Conservation (phyloP, 352 stramenopile species). For the Pythium aphanidermatum region DNA sequence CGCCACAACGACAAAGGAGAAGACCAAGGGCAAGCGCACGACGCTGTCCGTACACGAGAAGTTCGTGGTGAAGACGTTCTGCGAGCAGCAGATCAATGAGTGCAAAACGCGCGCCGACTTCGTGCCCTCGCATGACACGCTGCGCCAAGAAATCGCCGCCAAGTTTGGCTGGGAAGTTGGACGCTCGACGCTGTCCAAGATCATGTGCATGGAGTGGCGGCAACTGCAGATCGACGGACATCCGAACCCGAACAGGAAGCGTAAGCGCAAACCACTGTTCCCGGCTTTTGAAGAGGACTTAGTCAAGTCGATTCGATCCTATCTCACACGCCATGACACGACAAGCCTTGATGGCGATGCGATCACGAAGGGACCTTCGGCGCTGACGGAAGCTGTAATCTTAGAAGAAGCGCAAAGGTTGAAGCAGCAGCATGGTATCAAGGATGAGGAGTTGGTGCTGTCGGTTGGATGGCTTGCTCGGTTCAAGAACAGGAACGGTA, state of each 20-base stretch:
- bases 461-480: constrained; percentile 66
- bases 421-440: constrained; percentile 57
- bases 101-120: constrained; percentile 46
- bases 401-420: constrained; percentile 66
- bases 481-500: constrained; percentile 70
- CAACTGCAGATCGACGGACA: constrained; percentile 34
- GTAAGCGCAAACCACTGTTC: constrained; percentile 61
- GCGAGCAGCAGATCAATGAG: constrained; percentile 53
- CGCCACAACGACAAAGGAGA: constrained; percentile 1
- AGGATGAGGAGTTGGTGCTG: constrained; percentile 59
- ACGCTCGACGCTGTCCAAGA: constrained; percentile 71
- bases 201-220: constrained; percentile 64
- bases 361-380: not conserved
- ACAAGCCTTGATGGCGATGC: not conserved
- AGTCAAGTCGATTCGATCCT: constrained; percentile 37
- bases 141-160: constrained; percentile 41
- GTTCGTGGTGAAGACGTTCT: constrained; percentile 69
- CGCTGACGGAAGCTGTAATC: constrained; percentile 62
- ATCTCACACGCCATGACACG: constrained; percentile 15
- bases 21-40: constrained; percentile 26
- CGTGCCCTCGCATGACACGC: constrained; percentile 52
- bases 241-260: constrained; percentile 73
- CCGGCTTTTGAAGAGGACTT: constrained; percentile 62
- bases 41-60: constrained; percentile 70
- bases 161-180: constrained; percentile 61